Evolutionary conservation across 495 filamentous ascomycete species (phyloP).

Genomic region (Talaromyces borbonicus): DNA sequence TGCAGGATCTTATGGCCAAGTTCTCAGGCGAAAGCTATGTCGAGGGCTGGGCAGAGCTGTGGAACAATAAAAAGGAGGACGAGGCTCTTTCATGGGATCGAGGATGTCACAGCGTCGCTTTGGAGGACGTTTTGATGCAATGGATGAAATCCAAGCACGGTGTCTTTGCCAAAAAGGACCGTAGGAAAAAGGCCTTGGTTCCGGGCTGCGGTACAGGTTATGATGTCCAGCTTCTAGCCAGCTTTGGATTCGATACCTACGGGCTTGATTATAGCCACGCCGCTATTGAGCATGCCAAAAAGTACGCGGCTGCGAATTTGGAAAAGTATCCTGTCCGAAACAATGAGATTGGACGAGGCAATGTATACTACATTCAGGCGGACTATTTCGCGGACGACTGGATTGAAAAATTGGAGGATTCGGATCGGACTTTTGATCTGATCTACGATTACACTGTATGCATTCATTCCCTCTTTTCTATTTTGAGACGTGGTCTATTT

Average conservation of each 20-base stretch:
- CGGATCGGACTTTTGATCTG: constrained; percentile 56
- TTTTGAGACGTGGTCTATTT: not conserved
- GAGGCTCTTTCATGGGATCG: constrained; percentile 61
- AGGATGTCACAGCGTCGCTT: constrained; percentile 53
- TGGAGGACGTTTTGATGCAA: constrained; percentile 50
- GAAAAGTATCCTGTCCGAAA: constrained; percentile 38
- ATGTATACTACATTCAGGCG: constrained; percentile 48
- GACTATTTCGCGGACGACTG: constrained; percentile 69
- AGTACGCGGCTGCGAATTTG: constrained; percentile 29
- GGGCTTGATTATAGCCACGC: constrained; percentile 57
- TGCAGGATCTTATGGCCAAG: constrained; percentile 15
- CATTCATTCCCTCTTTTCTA: constrained; percentile 8
- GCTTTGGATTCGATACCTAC: constrained; percentile 61
- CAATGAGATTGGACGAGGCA: constrained; percentile 38
- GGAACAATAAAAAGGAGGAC: constrained; percentile 37
- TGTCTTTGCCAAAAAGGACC: constrained; percentile 14
- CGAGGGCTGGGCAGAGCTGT: constrained; percentile 52
- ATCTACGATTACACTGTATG: constrained; percentile 80
- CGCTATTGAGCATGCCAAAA: constrained; percentile 46
- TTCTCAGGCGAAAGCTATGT: constrained; percentile 23
- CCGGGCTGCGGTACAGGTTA: constrained; percentile 71
- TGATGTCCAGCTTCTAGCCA: constrained; percentile 61
- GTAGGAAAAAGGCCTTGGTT: constrained; percentile 43
- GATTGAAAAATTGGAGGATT: constrained; percentile 30
- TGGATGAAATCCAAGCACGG: constrained; percentile 36